Evolutionary conservation across 805 yeast genomes (phyloP).

Genomic region (Dipodascus geniculatus): DNA sequence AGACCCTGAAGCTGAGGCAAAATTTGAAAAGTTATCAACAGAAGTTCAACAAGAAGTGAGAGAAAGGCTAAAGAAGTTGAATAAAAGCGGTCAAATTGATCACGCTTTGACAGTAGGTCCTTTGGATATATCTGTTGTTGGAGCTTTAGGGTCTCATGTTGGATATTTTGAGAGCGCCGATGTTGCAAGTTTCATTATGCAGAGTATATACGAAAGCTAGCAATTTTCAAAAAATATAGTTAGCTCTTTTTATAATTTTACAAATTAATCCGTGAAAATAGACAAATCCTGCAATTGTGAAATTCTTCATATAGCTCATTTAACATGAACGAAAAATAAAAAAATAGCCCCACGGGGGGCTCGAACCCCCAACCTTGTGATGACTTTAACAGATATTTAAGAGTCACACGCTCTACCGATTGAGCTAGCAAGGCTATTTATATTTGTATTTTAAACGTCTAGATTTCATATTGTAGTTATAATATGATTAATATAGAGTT

Average conservation of each 20-base stretch:
- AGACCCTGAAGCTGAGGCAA: background rate
- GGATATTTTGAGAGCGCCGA: slow-evolving; percentile 81
- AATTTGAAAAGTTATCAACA: background rate
- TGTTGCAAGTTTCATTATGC: slow-evolving; percentile 66
- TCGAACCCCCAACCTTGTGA: background rate
- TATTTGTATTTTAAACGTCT: too few relatives aligned
- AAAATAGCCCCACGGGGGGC: background rate
- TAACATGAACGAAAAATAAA: too few relatives aligned
- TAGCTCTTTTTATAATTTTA: too few relatives aligned
- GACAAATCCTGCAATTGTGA: too few relatives aligned
- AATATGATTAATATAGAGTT: too few relatives aligned
- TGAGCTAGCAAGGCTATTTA: background rate
- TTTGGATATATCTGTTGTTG: slow-evolving; percentile 65
- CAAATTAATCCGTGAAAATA: too few relatives aligned
- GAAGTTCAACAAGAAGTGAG: slow-evolving; percentile 8
- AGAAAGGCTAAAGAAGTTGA: slow-evolving; percentile 36
- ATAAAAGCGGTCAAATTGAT: slow-evolving; percentile 71
- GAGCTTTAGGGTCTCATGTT: slow-evolving; percentile 78
- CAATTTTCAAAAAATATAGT: too few relatives aligned
- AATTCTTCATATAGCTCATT: too few relatives aligned
- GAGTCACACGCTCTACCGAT: background rate
- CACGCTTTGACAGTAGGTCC: slow-evolving; percentile 67
- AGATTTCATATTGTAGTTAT: too few relatives aligned
- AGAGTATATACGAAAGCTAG: slow-evolving; percentile 33
- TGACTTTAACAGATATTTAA: background rate